These are phyloP conservation scores for Boletellus deceptivus DNA, from an alignment of 1,284 basidiomycete species.

Conservation along the genomic window DNA sequence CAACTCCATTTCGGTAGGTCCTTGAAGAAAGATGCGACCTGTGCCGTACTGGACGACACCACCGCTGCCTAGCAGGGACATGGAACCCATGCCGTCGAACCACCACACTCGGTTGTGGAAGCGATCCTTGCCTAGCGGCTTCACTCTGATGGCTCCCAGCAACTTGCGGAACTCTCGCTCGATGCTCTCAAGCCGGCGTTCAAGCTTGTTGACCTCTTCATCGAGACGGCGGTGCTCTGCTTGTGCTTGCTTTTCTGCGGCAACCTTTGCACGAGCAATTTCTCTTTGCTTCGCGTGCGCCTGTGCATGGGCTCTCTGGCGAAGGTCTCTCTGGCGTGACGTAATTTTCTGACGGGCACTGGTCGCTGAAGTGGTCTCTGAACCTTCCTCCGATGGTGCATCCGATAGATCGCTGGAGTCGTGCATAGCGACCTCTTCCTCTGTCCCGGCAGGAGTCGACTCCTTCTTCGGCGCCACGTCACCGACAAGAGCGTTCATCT, in stretches of 20 bases:
- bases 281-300: constrained; percentile 76
- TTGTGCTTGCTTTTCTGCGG: constrained; percentile 65
- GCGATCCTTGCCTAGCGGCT: constrained; percentile 87
- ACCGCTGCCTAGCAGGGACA: constrained; percentile 69
- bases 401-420: constrained; percentile 74
- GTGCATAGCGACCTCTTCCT: constrained; percentile 57
- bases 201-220: constrained; percentile 82
- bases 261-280: constrained; percentile 69
- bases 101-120: constrained; percentile 97
- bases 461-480: constrained; percentile 60
- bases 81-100: constrained; percentile 94
- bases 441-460: constrained; percentile 38
- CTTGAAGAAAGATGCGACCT: constrained; percentile 89
- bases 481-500: constrained; percentile 63
- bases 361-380: constrained; percentile 45
- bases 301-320: constrained; percentile 52
- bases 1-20: constrained; percentile 74
- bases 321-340: constrained; percentile 50
- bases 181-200: constrained; percentile 78
- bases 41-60: constrained; percentile 82
- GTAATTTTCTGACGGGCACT: constrained; percentile 46
- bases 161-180: constrained; percentile 92
- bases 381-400: constrained; percentile 53
- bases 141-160: constrained; percentile 78
- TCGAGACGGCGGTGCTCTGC: constrained; percentile 80